Evolutionary conservation across 331 rosid genomes (phyloP), one percentile per base, ranked within the genome.

Genomic region (Acacia concinna): DNA sequence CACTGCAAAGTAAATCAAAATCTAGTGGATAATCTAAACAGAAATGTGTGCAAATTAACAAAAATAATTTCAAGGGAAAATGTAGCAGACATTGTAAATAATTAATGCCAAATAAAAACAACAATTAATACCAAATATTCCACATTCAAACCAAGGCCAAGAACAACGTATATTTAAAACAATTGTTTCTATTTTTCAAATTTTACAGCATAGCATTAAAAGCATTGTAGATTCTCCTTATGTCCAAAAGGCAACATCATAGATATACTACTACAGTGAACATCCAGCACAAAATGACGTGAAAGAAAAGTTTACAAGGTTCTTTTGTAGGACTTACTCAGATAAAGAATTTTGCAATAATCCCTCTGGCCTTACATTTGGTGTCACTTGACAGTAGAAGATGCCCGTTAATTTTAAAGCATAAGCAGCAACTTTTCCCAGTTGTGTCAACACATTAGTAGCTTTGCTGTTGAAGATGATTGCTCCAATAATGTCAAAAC

Each of bases 351-450:
- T 59, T 32, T 88, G 75, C 49, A 85, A 27, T 44, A 69, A 72
- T 35, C 82, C 87, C 54, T 51, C 85, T 8, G 73, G 83, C 81
- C n/a, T 52, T 73, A 63, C 81, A 81, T 74, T 79, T 44, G 86
- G 78, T 4, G 79, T 81, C 27, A 84, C 81, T 85, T 83, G 88
- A 83, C 90, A 82, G 69, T 82, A 85, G 83, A 91, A 91, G 82
- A 91, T 79, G 71, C 90, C 87, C 0, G 90, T 89, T 64, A 84
- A 68, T 52, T 75, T 78, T 85, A 87, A 84, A 17, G 93, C 91
- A 74, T 76, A 59, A 25, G 88, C 66, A 84, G 93, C 90, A 77
- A 89, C 91, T 74, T 76, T 87, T 62, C 84, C 86, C 12, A 91
- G 90, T 70, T 87, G 86, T 56, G 51, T 68, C 89, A 91, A 75